phyloP scores from a whole-genome alignment of 2,329 filamentous ascomycete species.

The Claviceps sp. region DNA sequence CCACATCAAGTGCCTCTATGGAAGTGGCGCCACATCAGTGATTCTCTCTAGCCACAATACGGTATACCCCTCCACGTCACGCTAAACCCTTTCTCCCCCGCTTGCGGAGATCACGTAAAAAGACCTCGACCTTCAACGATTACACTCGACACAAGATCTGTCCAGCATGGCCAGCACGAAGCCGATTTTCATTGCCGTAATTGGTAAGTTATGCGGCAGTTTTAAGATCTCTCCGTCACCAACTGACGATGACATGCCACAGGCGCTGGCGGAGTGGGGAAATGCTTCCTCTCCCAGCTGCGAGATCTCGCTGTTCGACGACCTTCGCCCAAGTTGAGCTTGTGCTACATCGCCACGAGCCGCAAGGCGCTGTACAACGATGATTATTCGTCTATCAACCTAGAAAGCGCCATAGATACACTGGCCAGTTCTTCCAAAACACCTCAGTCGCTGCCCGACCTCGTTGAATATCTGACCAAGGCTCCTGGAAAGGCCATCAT shows the following conservation, averaged over 20 bases:
- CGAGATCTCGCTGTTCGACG: conserved; percentile 51
- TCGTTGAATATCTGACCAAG: conserved; percentile 63
- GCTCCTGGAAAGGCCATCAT: conserved; percentile 70
- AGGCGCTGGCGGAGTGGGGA: conserved; percentile 90
- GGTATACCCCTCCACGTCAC: conserved; percentile 6
- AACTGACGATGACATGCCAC: conserved; percentile 9
- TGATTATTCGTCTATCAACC: conserved; percentile 55
- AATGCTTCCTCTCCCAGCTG: conserved; percentile 78
- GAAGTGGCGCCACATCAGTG: neutral
- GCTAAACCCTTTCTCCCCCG: conserved; percentile 13
- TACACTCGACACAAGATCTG: conserved; percentile 3
- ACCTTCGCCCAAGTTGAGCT: conserved; percentile 54
- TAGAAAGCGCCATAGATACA: conserved; percentile 46
- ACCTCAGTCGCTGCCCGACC: conserved; percentile 53
- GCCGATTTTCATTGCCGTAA: conserved; percentile 39
- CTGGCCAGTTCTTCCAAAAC: conserved; percentile 51
- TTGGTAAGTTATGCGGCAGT: conserved; percentile 23
- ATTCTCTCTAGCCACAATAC: conserved; percentile 3
- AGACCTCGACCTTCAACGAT: conserved; percentile 12
- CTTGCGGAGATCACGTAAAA: conserved; percentile 20
- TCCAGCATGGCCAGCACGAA: conserved; percentile 29
- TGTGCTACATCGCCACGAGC: conserved; percentile 78
- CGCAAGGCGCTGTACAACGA: conserved; percentile 66
- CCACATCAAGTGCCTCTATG: neutral
- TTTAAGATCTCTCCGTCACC: neutral